phyloP scores from a whole-genome alignment of 2,329 filamentous ascomycete genomes.

The Lojkania enalia region DNA sequence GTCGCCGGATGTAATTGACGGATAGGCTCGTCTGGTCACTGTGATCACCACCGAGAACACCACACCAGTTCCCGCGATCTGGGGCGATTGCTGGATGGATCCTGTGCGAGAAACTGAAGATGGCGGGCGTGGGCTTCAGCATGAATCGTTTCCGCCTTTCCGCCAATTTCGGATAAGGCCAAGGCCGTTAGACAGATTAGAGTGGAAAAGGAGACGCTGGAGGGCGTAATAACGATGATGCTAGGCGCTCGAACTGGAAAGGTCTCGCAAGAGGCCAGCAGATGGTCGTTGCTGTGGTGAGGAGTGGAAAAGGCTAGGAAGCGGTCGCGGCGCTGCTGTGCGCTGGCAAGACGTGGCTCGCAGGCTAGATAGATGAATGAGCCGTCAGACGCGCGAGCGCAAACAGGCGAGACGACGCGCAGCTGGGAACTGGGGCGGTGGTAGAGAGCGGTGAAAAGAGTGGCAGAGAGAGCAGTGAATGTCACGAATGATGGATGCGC shows the following conservation, averaged over 20 bases:
- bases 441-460: conserved; percentile 11
- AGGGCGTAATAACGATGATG: conserved; percentile 42
- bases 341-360: conserved; percentile 32
- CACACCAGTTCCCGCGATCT: conserved; percentile 20
- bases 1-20: conserved; percentile 31
- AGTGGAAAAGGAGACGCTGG: conserved; percentile 36
- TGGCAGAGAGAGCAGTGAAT: conserved; percentile 8
- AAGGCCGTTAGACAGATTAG: conserved; percentile 42
- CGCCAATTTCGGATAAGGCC: conserved; percentile 38
- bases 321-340: conserved; percentile 43
- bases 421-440: conserved; percentile 2
- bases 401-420: conserved; percentile 23
- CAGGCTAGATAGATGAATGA: conserved; percentile 19
- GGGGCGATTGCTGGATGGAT: conserved; percentile 36
- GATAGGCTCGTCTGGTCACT: conserved; percentile 15
- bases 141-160: conserved; percentile 37
- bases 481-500: conserved; percentile 10
- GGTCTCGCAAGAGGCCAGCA: conserved; percentile 33
- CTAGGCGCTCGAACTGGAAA: conserved; percentile 33
- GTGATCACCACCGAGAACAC: conserved; percentile 21
- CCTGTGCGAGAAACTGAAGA: conserved; percentile 28
- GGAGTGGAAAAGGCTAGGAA: conserved; percentile 14
- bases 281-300: conserved; percentile 45
- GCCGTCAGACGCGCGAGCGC: conserved; percentile 17
- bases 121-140: conserved; percentile 37